These are phyloP conservation scores for Macrolepiota dolichaula DNA, from an alignment of 768 basidiomycete genomes.

Conservation along the genomic window DNA sequence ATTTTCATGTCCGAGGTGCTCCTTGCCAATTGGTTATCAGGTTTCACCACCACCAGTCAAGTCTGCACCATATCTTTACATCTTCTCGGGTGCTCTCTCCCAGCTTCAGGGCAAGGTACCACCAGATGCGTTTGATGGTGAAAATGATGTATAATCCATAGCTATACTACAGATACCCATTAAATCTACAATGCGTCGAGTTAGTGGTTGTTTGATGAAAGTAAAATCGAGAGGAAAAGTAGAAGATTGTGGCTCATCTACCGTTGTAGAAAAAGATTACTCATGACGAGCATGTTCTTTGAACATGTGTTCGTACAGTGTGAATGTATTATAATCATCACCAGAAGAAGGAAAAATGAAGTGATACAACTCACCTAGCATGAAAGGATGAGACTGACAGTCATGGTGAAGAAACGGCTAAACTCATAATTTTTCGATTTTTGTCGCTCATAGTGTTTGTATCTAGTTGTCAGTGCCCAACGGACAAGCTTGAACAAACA, in stretches of 20 bases:
- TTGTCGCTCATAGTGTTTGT: not conserved
- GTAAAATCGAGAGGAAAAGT: slow-evolving; percentile 6
- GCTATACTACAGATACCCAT: not conserved
- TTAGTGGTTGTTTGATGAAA: not conserved
- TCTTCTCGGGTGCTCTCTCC: slow-evolving; percentile 79
- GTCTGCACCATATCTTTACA: slow-evolving; percentile 75
- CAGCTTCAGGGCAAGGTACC: slow-evolving; percentile 87
- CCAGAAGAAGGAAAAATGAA: slow-evolving; percentile 17
- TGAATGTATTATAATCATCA: slow-evolving; percentile 64
- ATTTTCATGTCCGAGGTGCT: slow-evolving; percentile 68
- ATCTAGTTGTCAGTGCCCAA: not conserved
- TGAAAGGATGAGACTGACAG: not conserved
- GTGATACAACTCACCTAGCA: slow-evolving; percentile 21
- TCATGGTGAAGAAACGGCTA: no score
- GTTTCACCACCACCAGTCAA: slow-evolving; percentile 72
- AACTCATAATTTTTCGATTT: not conserved
- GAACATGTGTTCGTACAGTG: slow-evolving; percentile 66
- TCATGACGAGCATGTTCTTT: slow-evolving; percentile 43
- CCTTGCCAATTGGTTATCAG: slow-evolving; percentile 74
- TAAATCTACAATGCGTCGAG: not conserved
- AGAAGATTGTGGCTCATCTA: slow-evolving; percentile 57
- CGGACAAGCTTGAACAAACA: not conserved
- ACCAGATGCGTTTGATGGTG: slow-evolving; percentile 73
- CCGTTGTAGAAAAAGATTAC: slow-evolving; percentile 70
- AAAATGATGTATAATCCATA: slow-evolving; percentile 29